Conservation (phyloP, 2,329 filamentous ascomycete species). For the Sarocladium kiliense region DNA sequence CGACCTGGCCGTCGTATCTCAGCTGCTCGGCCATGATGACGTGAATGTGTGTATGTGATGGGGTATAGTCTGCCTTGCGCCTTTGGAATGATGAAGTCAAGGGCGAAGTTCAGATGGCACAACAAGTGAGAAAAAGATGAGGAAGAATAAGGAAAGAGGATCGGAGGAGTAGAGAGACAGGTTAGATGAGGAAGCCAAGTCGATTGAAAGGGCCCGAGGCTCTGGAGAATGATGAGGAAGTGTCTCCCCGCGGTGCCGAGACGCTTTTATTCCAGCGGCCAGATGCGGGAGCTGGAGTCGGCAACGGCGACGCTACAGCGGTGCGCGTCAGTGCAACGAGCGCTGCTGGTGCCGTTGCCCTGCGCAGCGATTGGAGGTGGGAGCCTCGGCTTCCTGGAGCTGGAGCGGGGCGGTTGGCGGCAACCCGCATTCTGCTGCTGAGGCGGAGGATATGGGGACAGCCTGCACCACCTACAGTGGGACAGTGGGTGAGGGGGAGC, state of each 20-base stretch:
- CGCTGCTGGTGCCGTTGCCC: background rate
- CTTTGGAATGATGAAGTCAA: background rate
- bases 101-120: background rate
- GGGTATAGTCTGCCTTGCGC: background rate
- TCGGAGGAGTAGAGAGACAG: background rate
- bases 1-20: slow-evolving; percentile 78
- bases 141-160: background rate
- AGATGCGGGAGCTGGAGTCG: slow-evolving; percentile 5
- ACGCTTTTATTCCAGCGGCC: background rate
- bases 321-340: background rate
- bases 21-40: slow-evolving; percentile 59
- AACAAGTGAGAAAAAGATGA: slow-evolving; percentile 4
- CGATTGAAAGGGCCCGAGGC: slow-evolving; percentile 3
- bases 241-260: slow-evolving; percentile 5
- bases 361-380: background rate
- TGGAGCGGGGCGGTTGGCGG: slow-evolving; percentile 5
- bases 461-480: no score
- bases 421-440: slow-evolving; percentile 1
- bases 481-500: background rate
- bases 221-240: slow-evolving; percentile 1
- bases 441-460: background rate
- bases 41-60: slow-evolving; percentile 14
- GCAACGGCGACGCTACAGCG: background rate
- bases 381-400: slow-evolving; percentile 6
- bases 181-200: background rate